Conservation (phyloP, 495 filamentous ascomycete species). For the Amphirosellinia nigrospora region DNA sequence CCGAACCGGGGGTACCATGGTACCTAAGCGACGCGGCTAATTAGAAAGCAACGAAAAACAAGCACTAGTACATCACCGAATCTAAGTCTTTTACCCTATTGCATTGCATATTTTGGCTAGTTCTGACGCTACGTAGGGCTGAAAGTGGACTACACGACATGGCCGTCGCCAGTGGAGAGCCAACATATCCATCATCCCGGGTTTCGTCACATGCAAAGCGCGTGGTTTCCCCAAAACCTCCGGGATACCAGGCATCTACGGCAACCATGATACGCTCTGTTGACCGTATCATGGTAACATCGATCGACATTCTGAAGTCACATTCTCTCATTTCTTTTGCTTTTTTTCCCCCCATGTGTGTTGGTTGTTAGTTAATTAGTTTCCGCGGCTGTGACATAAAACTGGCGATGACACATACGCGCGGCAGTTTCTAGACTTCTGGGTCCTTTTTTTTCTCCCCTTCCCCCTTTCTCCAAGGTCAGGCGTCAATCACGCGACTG, state of each 20-base stretch:
- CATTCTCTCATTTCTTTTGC: not conserved
- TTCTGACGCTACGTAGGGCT: not conserved
- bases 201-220: not conserved
- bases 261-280: too few relatives aligned
- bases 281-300: not conserved
- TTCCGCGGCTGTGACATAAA: slow-evolving; percentile 13
- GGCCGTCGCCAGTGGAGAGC: not conserved
- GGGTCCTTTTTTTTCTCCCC: not conserved
- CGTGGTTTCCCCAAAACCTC: not conserved
- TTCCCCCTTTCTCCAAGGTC: not conserved
- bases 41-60: not conserved
- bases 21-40: not conserved
- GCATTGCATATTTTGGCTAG: not conserved
- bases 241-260: not conserved
- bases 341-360: not conserved
- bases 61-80: not conserved
- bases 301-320: not conserved
- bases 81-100: not conserved
- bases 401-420: not conserved
- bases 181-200: not conserved
- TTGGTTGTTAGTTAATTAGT: slow-evolving; percentile 14
- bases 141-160: not conserved
- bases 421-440: slow-evolving; percentile 20
- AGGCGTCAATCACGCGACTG: slow-evolving; percentile 7
- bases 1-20: not conserved